Percentiles rank a stretch among this genome's conserved stretches.
phyloP scores from a whole-genome alignment of 169 alveolate genomes.

The Cryptosporidium baileyi region DNA sequence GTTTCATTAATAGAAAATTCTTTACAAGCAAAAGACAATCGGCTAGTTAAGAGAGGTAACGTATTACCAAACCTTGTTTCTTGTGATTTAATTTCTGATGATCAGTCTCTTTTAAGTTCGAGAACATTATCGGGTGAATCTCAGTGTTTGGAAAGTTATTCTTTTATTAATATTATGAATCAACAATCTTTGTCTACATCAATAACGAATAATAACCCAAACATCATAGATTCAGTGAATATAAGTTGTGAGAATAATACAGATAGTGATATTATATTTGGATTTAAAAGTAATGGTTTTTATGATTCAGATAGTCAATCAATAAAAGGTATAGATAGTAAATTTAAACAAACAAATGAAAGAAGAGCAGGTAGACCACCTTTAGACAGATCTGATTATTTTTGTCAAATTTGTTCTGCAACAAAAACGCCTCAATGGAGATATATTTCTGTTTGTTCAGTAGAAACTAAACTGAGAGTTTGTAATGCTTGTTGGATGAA shows the following conservation, averaged over 20 bases:
- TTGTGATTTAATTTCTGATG: slow-evolving; percentile 49
- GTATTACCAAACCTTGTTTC: slow-evolving; percentile 7
- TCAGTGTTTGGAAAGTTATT: slow-evolving; percentile 35
- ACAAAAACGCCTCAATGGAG: slow-evolving; percentile 70
- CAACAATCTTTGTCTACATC: not conserved
- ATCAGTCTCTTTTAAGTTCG: slow-evolving; percentile 39
- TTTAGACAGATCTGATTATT: slow-evolving; percentile 61
- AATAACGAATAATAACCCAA: not conserved
- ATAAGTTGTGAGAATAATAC: not conserved
- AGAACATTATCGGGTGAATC: slow-evolving; percentile 65
- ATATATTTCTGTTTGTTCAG: slow-evolving; percentile 60
- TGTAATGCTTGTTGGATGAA: slow-evolving; percentile 71
- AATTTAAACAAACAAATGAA: slow-evolving; percentile 57
- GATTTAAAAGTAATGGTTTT: not conserved
- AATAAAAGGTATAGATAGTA: slow-evolving; percentile 39
- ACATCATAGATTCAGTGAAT: not conserved
- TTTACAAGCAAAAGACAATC: slow-evolving; percentile 10
- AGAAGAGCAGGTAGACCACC: slow-evolving; percentile 70
- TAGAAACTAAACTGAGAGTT: slow-evolving; percentile 44
- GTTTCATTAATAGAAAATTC: slow-evolving; percentile 12
- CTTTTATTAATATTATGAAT: not conserved
- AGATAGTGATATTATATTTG: slow-evolving; percentile 30
- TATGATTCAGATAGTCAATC: slow-evolving; percentile 36
- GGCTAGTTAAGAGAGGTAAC: slow-evolving; percentile 43
- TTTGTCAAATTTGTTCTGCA: slow-evolving; percentile 68